Evolutionary conservation across 768 basidiomycete species (phyloP).

Genomic region (Pleurotus ostreatus): DNA sequence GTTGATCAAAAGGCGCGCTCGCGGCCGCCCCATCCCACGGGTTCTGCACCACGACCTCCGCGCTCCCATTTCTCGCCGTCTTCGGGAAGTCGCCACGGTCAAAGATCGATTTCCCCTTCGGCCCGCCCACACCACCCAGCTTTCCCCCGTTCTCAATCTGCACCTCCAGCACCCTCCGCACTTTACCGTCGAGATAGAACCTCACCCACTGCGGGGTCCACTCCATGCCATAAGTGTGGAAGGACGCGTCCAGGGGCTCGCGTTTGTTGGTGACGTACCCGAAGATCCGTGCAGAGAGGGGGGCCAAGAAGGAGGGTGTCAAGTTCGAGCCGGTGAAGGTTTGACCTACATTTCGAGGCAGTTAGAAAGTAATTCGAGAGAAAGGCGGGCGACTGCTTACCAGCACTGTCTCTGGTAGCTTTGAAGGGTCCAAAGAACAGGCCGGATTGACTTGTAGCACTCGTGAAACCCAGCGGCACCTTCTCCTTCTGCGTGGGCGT

Average conservation of each 20-base stretch:
- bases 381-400: background rate
- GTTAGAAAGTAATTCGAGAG: conserved; percentile 10
- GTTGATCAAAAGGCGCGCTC: conserved; percentile 78
- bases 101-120: background rate
- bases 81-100: conserved; percentile 54
- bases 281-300: conserved; percentile 16
- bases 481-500: background rate
- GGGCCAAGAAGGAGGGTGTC: conserved; percentile 5
- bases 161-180: conserved; percentile 59
- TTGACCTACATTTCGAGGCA: conserved; percentile 21
- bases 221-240: conserved; percentile 76
- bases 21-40: conserved; percentile 60
- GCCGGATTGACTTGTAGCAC: conserved; percentile 28
- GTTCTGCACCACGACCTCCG: conserved; percentile 48
- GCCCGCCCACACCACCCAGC: conserved; percentile 33
- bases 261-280: conserved; percentile 56
- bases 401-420: conserved; percentile 1
- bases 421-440: background rate
- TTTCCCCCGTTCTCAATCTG: conserved; percentile 40
- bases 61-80: conserved; percentile 53
- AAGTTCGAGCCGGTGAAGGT: conserved; percentile 10
- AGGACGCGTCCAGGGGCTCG: conserved; percentile 47
- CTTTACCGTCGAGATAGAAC: conserved; percentile 70
- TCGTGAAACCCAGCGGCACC: conserved; percentile 13
- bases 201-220: conserved; percentile 73